Conservation (phyloP, 1,284 basidiomycete genomes). For the Bondarzewia mesenterica region DNA sequence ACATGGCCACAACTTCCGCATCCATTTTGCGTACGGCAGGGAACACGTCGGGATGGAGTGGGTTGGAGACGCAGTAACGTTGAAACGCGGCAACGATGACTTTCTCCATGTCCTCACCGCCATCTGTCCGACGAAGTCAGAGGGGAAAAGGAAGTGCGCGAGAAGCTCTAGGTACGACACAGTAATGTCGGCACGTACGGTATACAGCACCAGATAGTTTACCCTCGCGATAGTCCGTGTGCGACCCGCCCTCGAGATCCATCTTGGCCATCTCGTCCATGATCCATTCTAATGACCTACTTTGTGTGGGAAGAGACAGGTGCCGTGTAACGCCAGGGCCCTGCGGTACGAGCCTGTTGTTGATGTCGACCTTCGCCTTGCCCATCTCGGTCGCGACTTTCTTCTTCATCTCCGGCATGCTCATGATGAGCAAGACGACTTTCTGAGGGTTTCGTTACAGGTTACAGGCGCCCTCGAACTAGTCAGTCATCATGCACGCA, state of each 20-base stretch:
- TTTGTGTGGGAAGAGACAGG: slow-evolving; percentile 58
- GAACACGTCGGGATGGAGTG: slow-evolving; percentile 93
- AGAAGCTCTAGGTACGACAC: neutral
- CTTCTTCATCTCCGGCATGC: slow-evolving; percentile 57
- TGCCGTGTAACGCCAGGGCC: slow-evolving; percentile 54
- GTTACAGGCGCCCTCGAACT: neutral
- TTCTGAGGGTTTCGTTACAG: slow-evolving; percentile 32
- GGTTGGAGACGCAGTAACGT: slow-evolving; percentile 78
- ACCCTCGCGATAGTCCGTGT: slow-evolving; percentile 62
- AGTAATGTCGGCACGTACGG: slow-evolving; percentile 56
- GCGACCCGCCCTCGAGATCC: slow-evolving; percentile 46
- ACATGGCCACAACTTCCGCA: slow-evolving; percentile 94
- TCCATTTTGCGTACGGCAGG: slow-evolving; percentile 97
- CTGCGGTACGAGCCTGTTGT: slow-evolving; percentile 60
- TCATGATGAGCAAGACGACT: slow-evolving; percentile 53
- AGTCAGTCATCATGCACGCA: too few relatives aligned
- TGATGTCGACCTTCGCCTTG: slow-evolving; percentile 57
- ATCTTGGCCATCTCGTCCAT: slow-evolving; percentile 72
- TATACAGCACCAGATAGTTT: slow-evolving; percentile 86
- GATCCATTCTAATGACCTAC: slow-evolving; percentile 73
- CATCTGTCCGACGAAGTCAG: slow-evolving; percentile 41
- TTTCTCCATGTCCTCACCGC: slow-evolving; percentile 73
- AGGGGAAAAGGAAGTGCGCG: slow-evolving; percentile 2
- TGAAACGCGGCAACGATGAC: slow-evolving; percentile 65
- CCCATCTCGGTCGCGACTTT: slow-evolving; percentile 69